phyloP scores from a whole-genome alignment of 1,139 yeast genomes.

The Tardiomyces depauwii region DNA sequence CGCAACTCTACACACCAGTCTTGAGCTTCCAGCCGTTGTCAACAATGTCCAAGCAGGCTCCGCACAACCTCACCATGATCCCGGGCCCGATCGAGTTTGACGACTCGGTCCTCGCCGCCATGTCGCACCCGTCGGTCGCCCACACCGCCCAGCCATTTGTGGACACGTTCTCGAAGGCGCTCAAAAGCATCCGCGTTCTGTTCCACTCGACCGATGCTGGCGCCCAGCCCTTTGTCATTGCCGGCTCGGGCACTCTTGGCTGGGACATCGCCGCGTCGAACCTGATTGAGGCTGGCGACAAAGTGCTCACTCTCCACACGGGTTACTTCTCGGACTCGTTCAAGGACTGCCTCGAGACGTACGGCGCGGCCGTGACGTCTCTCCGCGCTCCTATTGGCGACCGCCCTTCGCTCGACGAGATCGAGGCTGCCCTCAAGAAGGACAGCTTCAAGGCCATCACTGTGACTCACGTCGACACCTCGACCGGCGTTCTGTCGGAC shows the following conservation, averaged over 20 bases:
- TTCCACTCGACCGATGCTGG: constrained; percentile 56
- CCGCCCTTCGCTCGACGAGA: constrained; percentile 45
- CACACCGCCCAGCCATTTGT: constrained; percentile 89
- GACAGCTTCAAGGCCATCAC: constrained; percentile 59
- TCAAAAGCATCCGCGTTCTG: constrained; percentile 57
- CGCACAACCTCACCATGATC: constrained; percentile 43
- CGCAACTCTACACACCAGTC: too few relatives aligned
- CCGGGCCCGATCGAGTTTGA: constrained; percentile 95
- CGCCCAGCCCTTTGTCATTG: constrained; percentile 69
- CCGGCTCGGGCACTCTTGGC: constrained; percentile 93
- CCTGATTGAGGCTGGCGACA: constrained; percentile 46
- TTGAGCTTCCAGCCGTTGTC: too few relatives aligned
- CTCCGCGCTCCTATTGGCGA: constrained; percentile 53
- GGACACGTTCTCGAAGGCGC: constrained; percentile 56
- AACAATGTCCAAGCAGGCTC: too few relatives aligned
- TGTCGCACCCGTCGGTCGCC: constrained; percentile 77
- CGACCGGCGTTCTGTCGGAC: constrained; percentile 80
- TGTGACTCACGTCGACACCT: constrained; percentile 91
- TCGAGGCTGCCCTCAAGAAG: constrained; percentile 39
- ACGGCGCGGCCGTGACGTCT: constrained; percentile 61
- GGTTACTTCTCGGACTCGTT: constrained; percentile 86
- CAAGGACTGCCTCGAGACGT: constrained; percentile 64
- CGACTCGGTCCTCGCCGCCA: constrained; percentile 67
- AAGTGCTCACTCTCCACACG: constrained; percentile 76
- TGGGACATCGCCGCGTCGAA: constrained; percentile 89